Percentiles rank a stretch among this genome's conserved stretches.
phyloP scores from a whole-genome alignment of 495 filamentous ascomycete genomes.

The Penicillium malachiteum region DNA sequence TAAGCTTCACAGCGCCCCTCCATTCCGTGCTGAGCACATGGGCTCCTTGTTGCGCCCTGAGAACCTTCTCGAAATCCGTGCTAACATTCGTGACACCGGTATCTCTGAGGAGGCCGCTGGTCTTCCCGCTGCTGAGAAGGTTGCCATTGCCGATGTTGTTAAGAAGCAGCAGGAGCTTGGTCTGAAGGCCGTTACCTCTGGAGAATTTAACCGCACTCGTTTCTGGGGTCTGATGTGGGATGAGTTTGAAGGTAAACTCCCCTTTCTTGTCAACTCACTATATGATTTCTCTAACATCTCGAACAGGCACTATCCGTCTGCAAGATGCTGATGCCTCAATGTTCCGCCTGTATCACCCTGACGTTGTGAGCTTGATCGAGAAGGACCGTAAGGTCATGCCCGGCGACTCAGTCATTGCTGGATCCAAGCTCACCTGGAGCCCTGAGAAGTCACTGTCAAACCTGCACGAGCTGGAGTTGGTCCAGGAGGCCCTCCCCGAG shows the following conservation, averaged over 20 bases:
- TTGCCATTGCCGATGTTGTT: conserved; percentile 58
- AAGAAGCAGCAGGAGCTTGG: conserved; percentile 61
- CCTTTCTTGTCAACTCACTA: neutral
- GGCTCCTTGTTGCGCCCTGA: conserved; percentile 68
- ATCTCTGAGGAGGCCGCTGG: conserved; percentile 37
- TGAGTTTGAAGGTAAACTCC: conserved; percentile 56
- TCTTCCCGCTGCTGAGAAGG: conserved; percentile 52
- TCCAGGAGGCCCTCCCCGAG: conserved; percentile 50
- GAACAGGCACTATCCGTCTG: conserved; percentile 35
- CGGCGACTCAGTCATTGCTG: conserved; percentile 65
- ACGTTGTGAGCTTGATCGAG: conserved; percentile 67
- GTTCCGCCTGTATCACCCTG: conserved; percentile 68
- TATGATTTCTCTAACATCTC: neutral
- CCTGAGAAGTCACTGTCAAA: conserved; percentile 47
- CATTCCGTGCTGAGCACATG: conserved; percentile 72
- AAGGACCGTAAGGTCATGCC: conserved; percentile 57
- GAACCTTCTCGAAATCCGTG: conserved; percentile 56
- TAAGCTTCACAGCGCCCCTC: conserved; percentile 41
- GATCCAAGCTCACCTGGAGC: conserved; percentile 59
- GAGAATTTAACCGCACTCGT: conserved; percentile 61
- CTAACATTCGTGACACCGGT: conserved; percentile 48
- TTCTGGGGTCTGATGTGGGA: conserved; percentile 64
- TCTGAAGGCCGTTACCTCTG: conserved; percentile 62
- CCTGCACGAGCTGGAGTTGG: conserved; percentile 57
- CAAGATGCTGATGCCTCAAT: conserved; percentile 52